Evolutionary conservation across 169 alveolate species (phyloP).

Genomic region (Plasmodium ovale): DNA sequence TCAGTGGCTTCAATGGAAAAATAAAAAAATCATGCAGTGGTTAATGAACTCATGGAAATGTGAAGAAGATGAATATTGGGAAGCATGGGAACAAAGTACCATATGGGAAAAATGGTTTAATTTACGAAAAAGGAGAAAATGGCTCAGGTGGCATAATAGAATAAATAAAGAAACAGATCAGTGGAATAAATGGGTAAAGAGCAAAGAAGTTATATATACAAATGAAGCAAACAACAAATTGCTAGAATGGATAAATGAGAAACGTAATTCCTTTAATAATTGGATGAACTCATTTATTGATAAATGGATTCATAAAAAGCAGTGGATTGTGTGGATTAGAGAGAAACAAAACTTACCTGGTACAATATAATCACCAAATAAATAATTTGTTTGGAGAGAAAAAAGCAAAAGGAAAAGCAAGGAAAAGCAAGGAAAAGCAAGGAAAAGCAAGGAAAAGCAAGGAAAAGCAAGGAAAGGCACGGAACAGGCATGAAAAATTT

Average conservation of each 20-base stretch:
- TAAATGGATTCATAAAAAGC: conserved; percentile 9
- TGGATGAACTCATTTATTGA: conserved; percentile 11
- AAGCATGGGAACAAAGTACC: conserved; percentile 24
- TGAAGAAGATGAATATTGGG: conserved; percentile 23
- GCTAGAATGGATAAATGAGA: conserved; percentile 16
- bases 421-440: too few species aligned
- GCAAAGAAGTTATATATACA: neutral
- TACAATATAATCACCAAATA: too few species aligned
- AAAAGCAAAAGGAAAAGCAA: too few species aligned
- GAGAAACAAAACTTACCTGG: too few species aligned
- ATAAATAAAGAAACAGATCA: conserved; percentile 17
- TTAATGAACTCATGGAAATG: conserved; percentile 6
- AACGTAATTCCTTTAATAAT: neutral
- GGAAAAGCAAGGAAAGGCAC: too few species aligned
- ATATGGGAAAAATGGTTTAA: neutral
- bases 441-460: too few species aligned
- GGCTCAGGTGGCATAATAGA: conserved; percentile 16
- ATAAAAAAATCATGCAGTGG: conserved; percentile 4
- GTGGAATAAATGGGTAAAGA: conserved; percentile 24
- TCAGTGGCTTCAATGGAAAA: conserved; percentile 19
- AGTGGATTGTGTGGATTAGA: conserved; percentile 27
- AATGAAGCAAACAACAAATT: neutral
- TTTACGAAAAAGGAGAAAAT: neutral
- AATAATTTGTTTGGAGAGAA: too few species aligned
- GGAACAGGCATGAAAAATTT: too few species aligned